A percentile compares a stretch with the other conserved stretches of the same genome.
phyloP scores from a whole-genome alignment of 768 basidiomycete species.

The Serendipita indica region DNA sequence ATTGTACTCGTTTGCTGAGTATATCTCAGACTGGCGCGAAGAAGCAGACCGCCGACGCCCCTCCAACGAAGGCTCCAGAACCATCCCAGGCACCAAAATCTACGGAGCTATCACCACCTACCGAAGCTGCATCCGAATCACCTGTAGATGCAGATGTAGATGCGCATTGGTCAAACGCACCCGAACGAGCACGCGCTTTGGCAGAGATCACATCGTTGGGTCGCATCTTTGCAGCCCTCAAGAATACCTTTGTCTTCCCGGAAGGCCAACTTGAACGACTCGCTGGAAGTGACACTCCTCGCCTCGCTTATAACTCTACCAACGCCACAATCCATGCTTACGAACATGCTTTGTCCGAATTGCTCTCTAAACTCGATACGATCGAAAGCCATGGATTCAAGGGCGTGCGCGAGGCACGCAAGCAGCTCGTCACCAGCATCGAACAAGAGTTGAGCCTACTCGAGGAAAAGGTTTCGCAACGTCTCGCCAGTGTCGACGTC shows the following conservation, averaged over 20 bases:
- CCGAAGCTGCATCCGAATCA: not conserved
- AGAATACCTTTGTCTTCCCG: not conserved
- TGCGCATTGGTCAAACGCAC: not conserved
- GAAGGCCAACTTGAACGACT: not conserved
- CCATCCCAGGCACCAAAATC: not conserved
- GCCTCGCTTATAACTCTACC: slow-evolving; percentile 41
- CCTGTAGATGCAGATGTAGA: not conserved
- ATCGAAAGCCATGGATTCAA: slow-evolving; percentile 49
- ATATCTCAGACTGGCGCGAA: too few species aligned
- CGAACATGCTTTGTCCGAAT: slow-evolving; percentile 42
- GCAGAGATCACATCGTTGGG: not conserved
- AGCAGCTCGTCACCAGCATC: slow-evolving; percentile 39
- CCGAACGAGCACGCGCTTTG: not conserved
- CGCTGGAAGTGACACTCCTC: not conserved
- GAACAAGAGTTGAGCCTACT: slow-evolving; percentile 44
- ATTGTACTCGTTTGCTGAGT: too few species aligned
- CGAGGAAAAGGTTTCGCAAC: slow-evolving; percentile 24
- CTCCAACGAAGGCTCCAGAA: too few species aligned
- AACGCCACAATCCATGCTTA: slow-evolving; percentile 51
- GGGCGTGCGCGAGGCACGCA: slow-evolving; percentile 36
- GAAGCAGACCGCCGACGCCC: too few species aligned
- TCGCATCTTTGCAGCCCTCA: not conserved
- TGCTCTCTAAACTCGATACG: slow-evolving; percentile 53
- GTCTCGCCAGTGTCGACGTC: too few species aligned
- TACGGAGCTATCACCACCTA: too few species aligned